Evolutionary conservation across 805 yeast genomes (phyloP), one percentile per base, ranked within the genome.

Genomic region (Kuraishia capsulata): DNA sequence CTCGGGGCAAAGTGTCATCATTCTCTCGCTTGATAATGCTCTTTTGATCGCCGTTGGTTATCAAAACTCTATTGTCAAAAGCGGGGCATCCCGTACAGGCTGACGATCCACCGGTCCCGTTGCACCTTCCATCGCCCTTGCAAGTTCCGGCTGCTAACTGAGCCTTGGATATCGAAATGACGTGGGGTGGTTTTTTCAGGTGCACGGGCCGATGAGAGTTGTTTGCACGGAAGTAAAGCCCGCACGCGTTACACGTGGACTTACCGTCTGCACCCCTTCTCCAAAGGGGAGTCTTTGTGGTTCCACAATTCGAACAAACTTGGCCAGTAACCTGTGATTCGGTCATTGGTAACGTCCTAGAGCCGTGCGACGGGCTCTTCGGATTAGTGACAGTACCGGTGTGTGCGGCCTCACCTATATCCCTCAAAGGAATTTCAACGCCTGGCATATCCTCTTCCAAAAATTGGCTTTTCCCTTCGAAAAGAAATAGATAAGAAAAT

Each of bases 51-150:
- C 31, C 20, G 16, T 47, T 37, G 5, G 44, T 52, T 20, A 71
- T 49, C 16, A 71, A 61, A 19, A 75, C 67, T 43, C 94, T 67
- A 57, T 84, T 86, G 54, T 85, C 84, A 53, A 57, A 83, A 4
- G 92, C 85, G 2, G 95, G 92, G 52, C 95, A 85, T 2, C 89
- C 88, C 44, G 74, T 67, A 56, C 95, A 85, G 3, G 86, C 86
- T 4, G 69, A 68, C 2, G 87, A 59, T 1, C 95, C 95, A 4
- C 95, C 95, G 3, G 89, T 84, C 3, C 95, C 95, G 50, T 85
- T 84, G 56, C 95, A 85, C 42, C 77, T 69, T 4, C 95, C 88
- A 46, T 78, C 80, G 2, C 89, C 89, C 26, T 77, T 71, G 48
- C 89, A 81, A 4, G 79, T 65, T 2, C 87, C 88, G 2, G 42